phyloP scores from a whole-genome alignment of 2,329 filamentous ascomycete genomes.

The Sclerotinia glacialis region DNA sequence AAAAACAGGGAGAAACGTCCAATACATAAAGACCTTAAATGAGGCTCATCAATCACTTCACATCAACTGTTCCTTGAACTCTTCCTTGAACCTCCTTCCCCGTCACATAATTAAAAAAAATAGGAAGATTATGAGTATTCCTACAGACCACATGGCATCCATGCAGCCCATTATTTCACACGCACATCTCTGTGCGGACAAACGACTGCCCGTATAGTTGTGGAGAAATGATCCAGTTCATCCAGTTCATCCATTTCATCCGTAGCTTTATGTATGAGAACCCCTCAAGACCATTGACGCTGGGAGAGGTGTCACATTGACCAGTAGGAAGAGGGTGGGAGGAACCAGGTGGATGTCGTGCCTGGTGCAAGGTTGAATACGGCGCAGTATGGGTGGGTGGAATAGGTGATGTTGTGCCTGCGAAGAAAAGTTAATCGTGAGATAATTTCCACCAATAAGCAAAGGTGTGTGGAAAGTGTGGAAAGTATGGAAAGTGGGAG shows the following conservation, averaged over 20 bases:
- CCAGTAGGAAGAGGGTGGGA: not conserved
- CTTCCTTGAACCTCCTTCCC: not conserved
- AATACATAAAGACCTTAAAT: not conserved
- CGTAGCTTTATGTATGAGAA: conserved; percentile 2
- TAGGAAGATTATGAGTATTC: not conserved
- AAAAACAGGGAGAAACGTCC: not conserved
- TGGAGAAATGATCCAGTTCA: conserved; percentile 1
- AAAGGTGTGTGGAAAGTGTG: not conserved
- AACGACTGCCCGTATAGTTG: not conserved
- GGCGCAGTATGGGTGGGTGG: not conserved
- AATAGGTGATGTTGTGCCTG: not conserved
- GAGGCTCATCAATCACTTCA: conserved; percentile 1
- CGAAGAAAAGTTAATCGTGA: not conserved
- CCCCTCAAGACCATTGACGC: not conserved
- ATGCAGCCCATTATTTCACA: not conserved
- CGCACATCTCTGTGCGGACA: not conserved
- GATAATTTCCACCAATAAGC: not conserved
- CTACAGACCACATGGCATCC: conserved; percentile 2
- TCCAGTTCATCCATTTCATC: not conserved
- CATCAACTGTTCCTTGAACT: not conserved
- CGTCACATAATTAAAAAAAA: not conserved
- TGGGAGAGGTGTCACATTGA: not conserved
- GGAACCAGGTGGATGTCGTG: not conserved
- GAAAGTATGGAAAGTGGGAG: too few species aligned
- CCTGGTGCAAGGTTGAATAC: not conserved